Evolutionary conservation across 2,329 filamentous ascomycete genomes (phyloP), one percentile per base, ranked within the genome.

Genomic region (Lasiodiplodia citricola): DNA sequence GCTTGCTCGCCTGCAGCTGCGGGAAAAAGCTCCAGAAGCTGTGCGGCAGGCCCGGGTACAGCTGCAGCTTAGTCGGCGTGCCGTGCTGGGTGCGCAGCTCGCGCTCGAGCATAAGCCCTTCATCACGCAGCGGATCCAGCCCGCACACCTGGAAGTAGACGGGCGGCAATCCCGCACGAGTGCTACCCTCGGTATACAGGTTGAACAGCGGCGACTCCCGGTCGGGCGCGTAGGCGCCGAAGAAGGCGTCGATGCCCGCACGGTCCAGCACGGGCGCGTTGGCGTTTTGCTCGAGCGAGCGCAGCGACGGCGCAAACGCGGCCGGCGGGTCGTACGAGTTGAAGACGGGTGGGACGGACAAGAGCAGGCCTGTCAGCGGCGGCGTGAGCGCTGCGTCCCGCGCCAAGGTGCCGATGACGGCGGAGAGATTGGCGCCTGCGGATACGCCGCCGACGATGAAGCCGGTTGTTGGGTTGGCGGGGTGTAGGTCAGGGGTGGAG

Each of bases 41-140:
- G 74, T 84, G 83, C 8, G 81, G 81, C 66, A 82, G 75, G 0
- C 82, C 83, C 0, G 76, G 70, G 72, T 81, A 84, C 6, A 83
- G 72, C 70, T 85, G 80, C 14, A 86, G 50, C 60, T 77, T 80
- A 1, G 84, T 86, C 71, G 78, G 73, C 8, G 86, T 77, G 5
- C 76, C 80, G 1, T 76, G 77, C 38, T 83, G 79, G 66, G 83
- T 82, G 38, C 80, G 76, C 68, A 88, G 72, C 2, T 83, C 73
- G 50, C 80, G 74, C 70, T 86, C 85, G 70, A 87, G 88, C 0
- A 87, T 82, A 56, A 88, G 70, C 0, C 77, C 83, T 66, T 87
- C 86, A 69, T 88, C 87, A 4, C 86, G 75, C 2, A 85, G 70
- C 0, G 82, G 82, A 72, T 88, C 87, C 69, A 84, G 69, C 7